A percentile compares a stretch with the other conserved stretches of the same genome.
Evolutionary conservation across 2,329 filamentous ascomycete genomes (phyloP).

Genomic region (Fusarium verticillioides): DNA sequence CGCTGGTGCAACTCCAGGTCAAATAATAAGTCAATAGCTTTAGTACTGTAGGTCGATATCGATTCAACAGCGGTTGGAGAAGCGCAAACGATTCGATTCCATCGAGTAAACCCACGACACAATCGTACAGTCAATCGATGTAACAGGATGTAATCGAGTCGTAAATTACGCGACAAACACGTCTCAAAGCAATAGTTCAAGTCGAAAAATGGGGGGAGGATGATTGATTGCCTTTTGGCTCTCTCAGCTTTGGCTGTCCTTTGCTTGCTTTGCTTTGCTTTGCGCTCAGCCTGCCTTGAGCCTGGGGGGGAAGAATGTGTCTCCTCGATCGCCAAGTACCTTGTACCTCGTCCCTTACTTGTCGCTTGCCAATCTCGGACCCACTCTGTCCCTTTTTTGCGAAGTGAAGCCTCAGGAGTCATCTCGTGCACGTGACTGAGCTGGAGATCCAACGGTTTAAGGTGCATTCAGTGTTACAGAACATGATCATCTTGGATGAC

Average conservation of each 20-base stretch:
- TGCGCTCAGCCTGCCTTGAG: slow-evolving; percentile 19
- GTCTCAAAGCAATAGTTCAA: slow-evolving; percentile 38
- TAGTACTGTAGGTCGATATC: slow-evolving; percentile 36
- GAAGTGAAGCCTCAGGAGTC: slow-evolving; percentile 45
- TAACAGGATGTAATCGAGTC: slow-evolving; percentile 36
- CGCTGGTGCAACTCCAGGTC: slow-evolving; percentile 54
- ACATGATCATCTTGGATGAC: not conserved
- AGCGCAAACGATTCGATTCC: slow-evolving; percentile 47
- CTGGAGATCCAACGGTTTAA: not conserved
- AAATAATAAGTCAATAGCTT: slow-evolving; percentile 43
- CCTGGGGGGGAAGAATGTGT: slow-evolving; percentile 53
- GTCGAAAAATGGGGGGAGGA: slow-evolving; percentile 45
- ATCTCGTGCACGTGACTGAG: slow-evolving; percentile 47
- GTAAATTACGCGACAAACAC: slow-evolving; percentile 39
- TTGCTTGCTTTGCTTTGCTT: slow-evolving; percentile 17
- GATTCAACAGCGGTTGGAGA: slow-evolving; percentile 33
- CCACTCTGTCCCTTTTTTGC: slow-evolving; percentile 42
- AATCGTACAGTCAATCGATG: slow-evolving; percentile 49
- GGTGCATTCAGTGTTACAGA: not conserved
- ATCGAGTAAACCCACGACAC: slow-evolving; percentile 47
- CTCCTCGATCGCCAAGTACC: slow-evolving; percentile 51
- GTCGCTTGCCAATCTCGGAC: slow-evolving; percentile 40
- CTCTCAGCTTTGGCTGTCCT: slow-evolving; percentile 26
- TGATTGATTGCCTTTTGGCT: slow-evolving; percentile 5
- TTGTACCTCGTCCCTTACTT: slow-evolving; percentile 33